Conservation (phyloP, 148 eudicot genomes). For the Diospyros lotus region DNA sequence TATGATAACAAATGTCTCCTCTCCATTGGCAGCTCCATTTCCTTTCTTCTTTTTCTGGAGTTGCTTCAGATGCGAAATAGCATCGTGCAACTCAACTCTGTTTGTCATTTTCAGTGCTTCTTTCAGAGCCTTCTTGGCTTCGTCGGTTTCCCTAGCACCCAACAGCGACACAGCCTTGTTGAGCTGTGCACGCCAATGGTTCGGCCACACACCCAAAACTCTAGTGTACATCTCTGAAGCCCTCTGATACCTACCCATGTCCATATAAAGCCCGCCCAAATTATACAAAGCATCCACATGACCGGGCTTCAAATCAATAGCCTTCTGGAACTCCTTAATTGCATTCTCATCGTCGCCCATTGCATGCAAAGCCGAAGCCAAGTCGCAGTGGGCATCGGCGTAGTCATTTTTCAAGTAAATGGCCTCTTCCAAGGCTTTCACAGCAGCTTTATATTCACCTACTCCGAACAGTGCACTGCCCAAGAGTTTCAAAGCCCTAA, state of each 20-base stretch:
- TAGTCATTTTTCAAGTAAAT: conserved; percentile 84
- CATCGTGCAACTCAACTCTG: conserved; percentile 94
- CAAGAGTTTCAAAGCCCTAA: conserved; percentile 89
- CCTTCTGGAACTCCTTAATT: conserved; percentile 92
- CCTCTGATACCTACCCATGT: conserved; percentile 95
- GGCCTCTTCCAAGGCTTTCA: conserved; percentile 94
- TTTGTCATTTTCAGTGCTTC: conserved; percentile 98
- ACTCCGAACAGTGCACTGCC: conserved; percentile 96
- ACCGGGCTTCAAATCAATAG: conserved; percentile 90
- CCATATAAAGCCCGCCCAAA: conserved; percentile 96
- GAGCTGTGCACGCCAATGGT: conserved; percentile 94
- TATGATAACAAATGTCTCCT: conserved; percentile 48
- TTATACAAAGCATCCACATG: conserved; percentile 96
- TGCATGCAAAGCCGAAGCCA: conserved; percentile 91
- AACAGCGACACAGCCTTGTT: conserved; percentile 90
- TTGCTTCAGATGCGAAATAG: conserved; percentile 85
- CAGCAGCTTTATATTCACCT: conserved; percentile 92
- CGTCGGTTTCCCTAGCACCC: conserved; percentile 95
- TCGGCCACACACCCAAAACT: conserved; percentile 86
- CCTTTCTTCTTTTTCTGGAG: conserved; percentile 87
- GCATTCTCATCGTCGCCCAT: conserved; percentile 91
- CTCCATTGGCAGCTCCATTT: conserved; percentile 69
- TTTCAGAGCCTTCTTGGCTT: conserved; percentile 88
- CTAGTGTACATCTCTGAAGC: conserved; percentile 98
- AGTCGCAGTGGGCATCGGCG: conserved; percentile 95